Percentiles rank a stretch among this genome's conserved stretches.
Evolutionary conservation across 345 rosid genomes (phyloP).

Genomic region (Cardamine occulta): DNA sequence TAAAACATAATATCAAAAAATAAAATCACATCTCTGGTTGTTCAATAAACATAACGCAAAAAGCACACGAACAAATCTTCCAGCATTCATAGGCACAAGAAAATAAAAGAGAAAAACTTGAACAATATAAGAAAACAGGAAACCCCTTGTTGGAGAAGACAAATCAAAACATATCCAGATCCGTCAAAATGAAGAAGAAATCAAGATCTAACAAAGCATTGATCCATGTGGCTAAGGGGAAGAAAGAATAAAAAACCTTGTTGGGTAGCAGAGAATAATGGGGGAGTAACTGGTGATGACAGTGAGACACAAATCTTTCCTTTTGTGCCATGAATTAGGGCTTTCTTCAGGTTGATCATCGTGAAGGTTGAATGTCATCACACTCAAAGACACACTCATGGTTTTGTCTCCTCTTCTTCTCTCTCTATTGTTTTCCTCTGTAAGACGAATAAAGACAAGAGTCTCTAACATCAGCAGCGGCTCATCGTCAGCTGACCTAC

Average conservation of each 20-base stretch:
- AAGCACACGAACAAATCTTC: not conserved
- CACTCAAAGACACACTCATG: slow-evolving; percentile 86
- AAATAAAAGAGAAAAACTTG: not conserved
- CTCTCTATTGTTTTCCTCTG: not conserved
- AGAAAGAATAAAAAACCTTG: slow-evolving; percentile 59
- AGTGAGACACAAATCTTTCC: slow-evolving; percentile 86
- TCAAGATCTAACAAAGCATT: slow-evolving; percentile 44
- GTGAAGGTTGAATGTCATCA: slow-evolving; percentile 90
- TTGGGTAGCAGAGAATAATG: slow-evolving; percentile 81
- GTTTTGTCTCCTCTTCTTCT: slow-evolving; percentile 25
- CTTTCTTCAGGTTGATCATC: slow-evolving; percentile 82
- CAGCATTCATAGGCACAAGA: not conserved
- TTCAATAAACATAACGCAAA: slow-evolving; percentile 11
- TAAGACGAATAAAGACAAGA: slow-evolving; percentile 25
- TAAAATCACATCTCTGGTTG: slow-evolving; percentile 7
- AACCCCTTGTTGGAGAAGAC: slow-evolving; percentile 40
- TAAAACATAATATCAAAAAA: slow-evolving; percentile 26
- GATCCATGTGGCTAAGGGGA: not conserved
- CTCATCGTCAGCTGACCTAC: slow-evolving; percentile 43
- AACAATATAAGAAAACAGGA: slow-evolving; percentile 23
- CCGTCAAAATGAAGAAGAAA: slow-evolving; percentile 25
- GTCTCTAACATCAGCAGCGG: slow-evolving; percentile 36
- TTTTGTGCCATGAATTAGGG: slow-evolving; percentile 84
- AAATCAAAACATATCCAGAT: slow-evolving; percentile 47
- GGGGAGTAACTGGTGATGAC: slow-evolving; percentile 89